Conservation (phyloP, 768 basidiomycete genomes). For the Kondoa subrosea region DNA sequence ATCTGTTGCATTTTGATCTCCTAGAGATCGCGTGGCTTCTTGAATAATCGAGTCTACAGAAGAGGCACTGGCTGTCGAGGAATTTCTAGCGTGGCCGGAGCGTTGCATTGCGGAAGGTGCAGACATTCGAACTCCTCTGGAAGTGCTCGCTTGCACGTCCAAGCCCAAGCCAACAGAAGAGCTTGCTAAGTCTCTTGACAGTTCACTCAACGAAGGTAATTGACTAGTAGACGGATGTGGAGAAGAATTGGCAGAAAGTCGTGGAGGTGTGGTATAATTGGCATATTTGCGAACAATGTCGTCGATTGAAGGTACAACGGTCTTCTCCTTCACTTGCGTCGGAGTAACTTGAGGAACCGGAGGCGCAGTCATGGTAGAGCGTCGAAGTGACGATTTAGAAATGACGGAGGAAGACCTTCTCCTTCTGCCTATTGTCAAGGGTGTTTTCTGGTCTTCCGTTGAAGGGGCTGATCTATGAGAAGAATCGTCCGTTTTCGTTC, state of each 20-base stretch:
- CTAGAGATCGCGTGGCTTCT: constrained; percentile 53
- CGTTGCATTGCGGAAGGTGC: neutral
- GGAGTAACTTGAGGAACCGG: neutral
- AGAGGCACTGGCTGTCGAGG: constrained; percentile 38
- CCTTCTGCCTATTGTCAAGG: no score
- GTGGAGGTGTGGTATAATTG: constrained; percentile 11
- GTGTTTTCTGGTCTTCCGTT: no score
- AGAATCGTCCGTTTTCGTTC: neutral
- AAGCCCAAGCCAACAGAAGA: constrained; percentile 6
- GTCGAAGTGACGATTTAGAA: neutral
- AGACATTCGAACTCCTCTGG: constrained; percentile 1
- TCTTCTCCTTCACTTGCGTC: neutral
- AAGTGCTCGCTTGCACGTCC: neutral
- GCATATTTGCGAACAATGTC: constrained; percentile 28
- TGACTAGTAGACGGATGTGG: constrained; percentile 22
- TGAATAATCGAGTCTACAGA: constrained; percentile 75
- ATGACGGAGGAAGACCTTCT: neutral
- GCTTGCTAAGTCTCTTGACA: neutral
- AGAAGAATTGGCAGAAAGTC: constrained; percentile 11
- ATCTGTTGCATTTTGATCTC: neutral
- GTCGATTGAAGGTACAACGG: constrained; percentile 26
- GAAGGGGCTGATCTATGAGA: neutral
- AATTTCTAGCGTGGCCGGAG: neutral
- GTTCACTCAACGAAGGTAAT: constrained; percentile 11
- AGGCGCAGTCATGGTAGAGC: neutral